Percentiles rank a stretch among this genome's conserved stretches.
These are phyloP conservation scores for Hypoxylon crocopeplum DNA, from an alignment of 495 filamentous ascomycete genomes.

Conservation along the genomic window DNA sequence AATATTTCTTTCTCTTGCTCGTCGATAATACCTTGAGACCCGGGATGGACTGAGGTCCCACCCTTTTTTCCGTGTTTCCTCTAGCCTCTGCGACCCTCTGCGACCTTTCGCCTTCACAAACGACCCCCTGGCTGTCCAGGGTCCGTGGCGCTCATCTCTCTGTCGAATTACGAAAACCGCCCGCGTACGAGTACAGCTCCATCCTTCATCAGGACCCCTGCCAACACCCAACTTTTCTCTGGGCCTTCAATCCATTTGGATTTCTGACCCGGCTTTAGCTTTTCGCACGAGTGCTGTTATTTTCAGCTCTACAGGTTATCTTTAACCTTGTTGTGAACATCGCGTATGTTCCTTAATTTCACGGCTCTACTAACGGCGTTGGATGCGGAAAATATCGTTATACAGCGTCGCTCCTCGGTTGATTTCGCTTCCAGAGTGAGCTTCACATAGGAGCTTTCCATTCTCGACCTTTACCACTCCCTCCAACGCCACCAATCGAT, in stretches of 20 bases:
- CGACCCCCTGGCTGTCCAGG: slow-evolving; percentile 25
- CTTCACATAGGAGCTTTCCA: neutral
- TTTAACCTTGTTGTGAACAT: slow-evolving; percentile 1
- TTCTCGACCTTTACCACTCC: slow-evolving; percentile 17
- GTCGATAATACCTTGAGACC: neutral
- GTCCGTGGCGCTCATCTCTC: slow-evolving; percentile 31
- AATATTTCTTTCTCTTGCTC: slow-evolving; percentile 9
- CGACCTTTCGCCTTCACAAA: slow-evolving; percentile 26
- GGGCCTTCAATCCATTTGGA: slow-evolving; percentile 27
- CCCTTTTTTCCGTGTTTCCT: slow-evolving; percentile 19
- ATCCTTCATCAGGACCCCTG: slow-evolving; percentile 28
- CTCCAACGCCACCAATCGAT: slow-evolving; percentile 35
- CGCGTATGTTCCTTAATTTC: slow-evolving; percentile 8
- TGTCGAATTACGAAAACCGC: slow-evolving; percentile 38
- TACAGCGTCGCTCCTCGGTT: too few species aligned
- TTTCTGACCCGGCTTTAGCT: slow-evolving; percentile 24
- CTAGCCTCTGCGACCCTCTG: slow-evolving; percentile 25
- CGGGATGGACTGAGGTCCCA: slow-evolving; percentile 28
- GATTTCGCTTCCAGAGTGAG: too few species aligned
- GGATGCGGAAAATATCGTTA: slow-evolving; percentile 8
- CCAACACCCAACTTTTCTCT: slow-evolving; percentile 26
- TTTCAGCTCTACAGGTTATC: slow-evolving; percentile 10
- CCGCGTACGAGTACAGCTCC: slow-evolving; percentile 28
- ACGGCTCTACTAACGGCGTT: neutral
- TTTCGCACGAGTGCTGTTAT: slow-evolving; percentile 8